Evolutionary conservation across 2,329 filamentous ascomycete genomes (phyloP).

Genomic region (Penicillium sp.): DNA sequence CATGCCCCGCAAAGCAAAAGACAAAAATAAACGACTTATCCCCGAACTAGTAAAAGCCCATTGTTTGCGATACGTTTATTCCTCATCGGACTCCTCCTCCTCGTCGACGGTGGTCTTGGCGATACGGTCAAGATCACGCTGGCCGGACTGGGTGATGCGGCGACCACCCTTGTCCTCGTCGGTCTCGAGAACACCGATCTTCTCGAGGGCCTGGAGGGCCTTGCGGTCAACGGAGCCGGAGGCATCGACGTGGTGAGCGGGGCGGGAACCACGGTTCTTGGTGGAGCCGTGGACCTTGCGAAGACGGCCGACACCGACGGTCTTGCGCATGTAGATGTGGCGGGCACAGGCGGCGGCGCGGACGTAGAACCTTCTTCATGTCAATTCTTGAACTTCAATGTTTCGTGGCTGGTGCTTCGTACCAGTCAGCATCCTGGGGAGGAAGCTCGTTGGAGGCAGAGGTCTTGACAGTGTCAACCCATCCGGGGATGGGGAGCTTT

Average conservation of each 20-base stretch:
- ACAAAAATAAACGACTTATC: constrained; percentile 26
- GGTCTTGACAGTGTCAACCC: constrained; percentile 99
- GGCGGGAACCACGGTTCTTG: constrained; percentile 94
- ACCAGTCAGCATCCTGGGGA: constrained; percentile 98
- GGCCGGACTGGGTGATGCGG: constrained; percentile 95
- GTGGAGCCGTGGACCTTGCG: constrained; percentile 93
- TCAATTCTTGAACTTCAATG: constrained; percentile 12
- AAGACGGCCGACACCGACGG: constrained; percentile 95
- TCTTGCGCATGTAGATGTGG: constrained; percentile 99
- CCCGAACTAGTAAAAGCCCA: constrained; percentile 29
- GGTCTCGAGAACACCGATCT: constrained; percentile 97
- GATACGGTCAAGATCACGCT: constrained; percentile 98
- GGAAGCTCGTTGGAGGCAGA: constrained; percentile 95
- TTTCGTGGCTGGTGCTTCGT: constrained; percentile 49
- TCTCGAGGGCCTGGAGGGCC: constrained; percentile 95
- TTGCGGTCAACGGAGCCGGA: constrained; percentile 96
- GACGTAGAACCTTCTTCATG: constrained; percentile 62
- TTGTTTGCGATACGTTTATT: constrained; percentile 39
- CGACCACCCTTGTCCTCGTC: constrained; percentile 99
- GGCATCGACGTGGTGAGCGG: constrained; percentile 93
- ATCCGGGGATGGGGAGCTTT: constrained; percentile 66
- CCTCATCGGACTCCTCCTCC: constrained; percentile 48
- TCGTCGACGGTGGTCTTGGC: constrained; percentile 68
- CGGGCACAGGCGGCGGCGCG: constrained; percentile 93
- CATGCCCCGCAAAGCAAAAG: constrained; percentile 15